Conservation (phyloP, 495 filamentous ascomycete species). For the Aspergillus conjunctus region DNA sequence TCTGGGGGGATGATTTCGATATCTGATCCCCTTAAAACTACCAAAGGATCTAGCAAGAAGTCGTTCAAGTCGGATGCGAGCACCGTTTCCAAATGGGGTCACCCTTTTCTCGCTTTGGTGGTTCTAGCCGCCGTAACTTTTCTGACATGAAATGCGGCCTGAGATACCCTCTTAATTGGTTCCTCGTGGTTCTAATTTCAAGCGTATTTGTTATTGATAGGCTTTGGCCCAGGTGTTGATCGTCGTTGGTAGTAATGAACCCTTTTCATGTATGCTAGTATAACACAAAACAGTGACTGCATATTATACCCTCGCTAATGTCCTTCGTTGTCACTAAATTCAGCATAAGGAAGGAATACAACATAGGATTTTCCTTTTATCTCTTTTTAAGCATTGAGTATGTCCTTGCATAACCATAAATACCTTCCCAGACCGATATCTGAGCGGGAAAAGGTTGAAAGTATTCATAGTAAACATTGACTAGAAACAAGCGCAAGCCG, state of each 20-base stretch:
- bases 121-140: slow-evolving; percentile 17
- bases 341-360: neutral
- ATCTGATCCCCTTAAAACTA: slow-evolving; percentile 3
- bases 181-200: slow-evolving; percentile 3
- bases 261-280: neutral
- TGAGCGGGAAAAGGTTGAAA: neutral
- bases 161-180: neutral
- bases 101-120: slow-evolving; percentile 8
- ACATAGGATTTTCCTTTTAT: neutral
- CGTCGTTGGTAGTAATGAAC: neutral
- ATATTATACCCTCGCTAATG: neutral
- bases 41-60: slow-evolving; percentile 13
- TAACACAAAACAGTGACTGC: neutral
- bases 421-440: too few relatives aligned
- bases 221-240: neutral
- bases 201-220: neutral
- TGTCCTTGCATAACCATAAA: too few relatives aligned
- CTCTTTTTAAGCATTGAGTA: too few relatives aligned
- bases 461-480: neutral
- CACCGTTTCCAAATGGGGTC: neutral
- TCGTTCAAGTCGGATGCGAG: slow-evolving; percentile 21
- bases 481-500: too few relatives aligned
- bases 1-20: neutral
- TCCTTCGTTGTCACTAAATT: neutral
- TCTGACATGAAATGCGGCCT: neutral